Base-by-base conservation (phyloP, 495 filamentous ascomycete genomes). In the Polyplosphaeria fusca region DNA sequence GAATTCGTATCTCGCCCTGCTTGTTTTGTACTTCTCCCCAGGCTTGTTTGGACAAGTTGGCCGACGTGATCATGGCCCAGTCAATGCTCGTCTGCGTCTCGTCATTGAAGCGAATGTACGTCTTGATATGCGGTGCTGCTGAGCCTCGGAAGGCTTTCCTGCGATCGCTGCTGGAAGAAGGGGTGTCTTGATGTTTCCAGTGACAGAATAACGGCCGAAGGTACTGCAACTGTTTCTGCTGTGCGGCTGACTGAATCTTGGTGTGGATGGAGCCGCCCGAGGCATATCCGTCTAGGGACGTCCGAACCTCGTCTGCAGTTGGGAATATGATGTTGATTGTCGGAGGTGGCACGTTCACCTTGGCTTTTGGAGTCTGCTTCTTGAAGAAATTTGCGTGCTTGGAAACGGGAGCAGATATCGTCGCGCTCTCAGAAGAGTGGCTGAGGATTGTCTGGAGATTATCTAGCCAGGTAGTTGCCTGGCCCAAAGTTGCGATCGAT, bases 81-180 rank as follows among this genome's bases (percentile, higher is more conserved):
- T 92, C 88, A 32, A 95, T 88, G 0, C 57, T 68, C 1, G 70
- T 70, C 57, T 76, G 73, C 1, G 55, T 63, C 5, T 67, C 42
- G 48, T 82, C 72, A 9, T 75, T 65, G 65, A 85, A 94, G 3
- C 88, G 82, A 42, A 92, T 82, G 55, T 93, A 96, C 0, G 90
- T 95, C 68, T 96, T 96, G 60, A 95, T 87, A 65, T 96, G 91
- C 0, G 91, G 91, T 2, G 91, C 90, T 3, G 90, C 90, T n/a
- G 81, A 77, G n/a, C 81, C 76, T 40, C 91, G 77, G 11, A 85
- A 81, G 22, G 82, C 79, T 37, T 79, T 30, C 23, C 60, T n/a
- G 9, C 20, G 47, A 30, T 18, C 11, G 5, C 20, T 19, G 18
- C 16, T 42, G 14, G 40, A 37, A 26, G 27, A 3, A 55, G 27